phyloP scores from a whole-genome alignment of 768 basidiomycete genomes.

The Boletus insuetus region DNA sequence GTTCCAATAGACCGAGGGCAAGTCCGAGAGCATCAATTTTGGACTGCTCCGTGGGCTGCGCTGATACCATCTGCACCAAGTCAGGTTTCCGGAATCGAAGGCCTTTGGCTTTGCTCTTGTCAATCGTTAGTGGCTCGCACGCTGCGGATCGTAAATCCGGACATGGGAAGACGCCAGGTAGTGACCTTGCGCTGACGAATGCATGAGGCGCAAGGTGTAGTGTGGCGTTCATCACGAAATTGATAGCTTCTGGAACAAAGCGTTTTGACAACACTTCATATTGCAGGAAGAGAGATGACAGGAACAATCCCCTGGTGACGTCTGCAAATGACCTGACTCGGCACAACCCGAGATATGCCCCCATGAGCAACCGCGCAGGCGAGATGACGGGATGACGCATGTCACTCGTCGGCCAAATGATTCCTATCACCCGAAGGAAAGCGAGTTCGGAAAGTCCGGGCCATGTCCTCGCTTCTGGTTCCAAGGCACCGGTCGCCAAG shows the following conservation, averaged over 20 bases:
- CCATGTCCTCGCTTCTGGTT: slow-evolving; percentile 74
- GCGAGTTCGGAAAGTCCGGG: slow-evolving; percentile 81
- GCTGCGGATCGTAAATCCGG: slow-evolving; percentile 63
- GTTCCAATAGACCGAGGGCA: slow-evolving; percentile 59
- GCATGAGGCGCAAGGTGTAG: slow-evolving; percentile 70
- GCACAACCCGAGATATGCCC: slow-evolving; percentile 83
- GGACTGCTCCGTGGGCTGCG: slow-evolving; percentile 46
- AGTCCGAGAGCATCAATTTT: slow-evolving; percentile 72
- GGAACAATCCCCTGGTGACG: slow-evolving; percentile 81
- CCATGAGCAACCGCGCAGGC: slow-evolving; percentile 84
- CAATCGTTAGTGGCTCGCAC: slow-evolving; percentile 40
- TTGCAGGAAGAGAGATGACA: slow-evolving; percentile 81
- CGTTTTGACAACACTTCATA: slow-evolving; percentile 85
- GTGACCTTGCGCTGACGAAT: slow-evolving; percentile 40
- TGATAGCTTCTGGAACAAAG: slow-evolving; percentile 84
- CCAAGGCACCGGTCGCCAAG: slow-evolving; percentile 63
- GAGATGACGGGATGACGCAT: slow-evolving; percentile 87
- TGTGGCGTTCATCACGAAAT: slow-evolving; percentile 71
- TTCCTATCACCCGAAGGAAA: slow-evolving; percentile 76
- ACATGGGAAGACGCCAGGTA: slow-evolving; percentile 71
- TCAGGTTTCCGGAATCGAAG: slow-evolving; percentile 44
- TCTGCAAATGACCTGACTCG: slow-evolving; percentile 75
- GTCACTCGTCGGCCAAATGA: slow-evolving; percentile 92
- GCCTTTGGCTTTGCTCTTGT: slow-evolving; percentile 39
- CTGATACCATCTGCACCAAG: slow-evolving; percentile 43